Evolutionary conservation across 192 early-diverging fungal species (phyloP).

Genomic region (Entomortierella beljakovae): DNA sequence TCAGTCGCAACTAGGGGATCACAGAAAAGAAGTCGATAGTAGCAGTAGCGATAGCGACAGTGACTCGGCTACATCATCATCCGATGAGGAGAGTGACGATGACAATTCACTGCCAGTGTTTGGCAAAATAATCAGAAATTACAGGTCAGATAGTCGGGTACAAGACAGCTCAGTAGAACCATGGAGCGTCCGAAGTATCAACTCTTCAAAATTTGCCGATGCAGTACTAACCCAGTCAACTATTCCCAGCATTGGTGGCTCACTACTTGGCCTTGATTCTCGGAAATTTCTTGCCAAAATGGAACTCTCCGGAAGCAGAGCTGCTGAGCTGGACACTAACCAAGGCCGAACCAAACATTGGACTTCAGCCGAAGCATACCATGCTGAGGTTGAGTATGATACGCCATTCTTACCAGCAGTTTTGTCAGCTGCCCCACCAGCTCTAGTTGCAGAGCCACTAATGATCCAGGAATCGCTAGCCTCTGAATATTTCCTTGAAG

Average conservation of each 20-base stretch:
- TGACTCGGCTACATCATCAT: constrained; percentile 22
- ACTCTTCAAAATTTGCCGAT: constrained; percentile 38
- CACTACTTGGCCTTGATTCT: constrained; percentile 3
- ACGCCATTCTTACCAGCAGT: constrained; percentile 41
- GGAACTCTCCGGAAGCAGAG: not conserved
- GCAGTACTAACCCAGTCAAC: constrained; percentile 14
- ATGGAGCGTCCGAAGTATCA: constrained; percentile 28
- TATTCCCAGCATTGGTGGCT: not conserved
- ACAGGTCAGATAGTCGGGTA: not conserved
- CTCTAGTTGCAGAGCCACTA: constrained; percentile 27
- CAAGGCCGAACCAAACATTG: not conserved
- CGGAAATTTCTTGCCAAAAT: not conserved
- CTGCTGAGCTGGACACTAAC: not conserved
- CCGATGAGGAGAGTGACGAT: constrained; percentile 30
- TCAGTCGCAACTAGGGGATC: constrained; percentile 10
- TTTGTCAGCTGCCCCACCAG: constrained; percentile 38
- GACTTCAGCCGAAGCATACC: constrained; percentile 22
- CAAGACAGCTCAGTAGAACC: not conserved
- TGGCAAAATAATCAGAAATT: not conserved
- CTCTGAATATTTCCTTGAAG: constrained; percentile 41
- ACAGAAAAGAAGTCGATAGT: constrained; percentile 3
- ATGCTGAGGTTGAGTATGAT: constrained; percentile 37
- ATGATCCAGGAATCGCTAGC: constrained; percentile 25
- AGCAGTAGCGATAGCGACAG: constrained; percentile 30
- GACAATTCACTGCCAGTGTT: constrained; percentile 11